phyloP scores from a whole-genome alignment of 768 basidiomycete genomes.

The Tricholoma furcatifolium region DNA sequence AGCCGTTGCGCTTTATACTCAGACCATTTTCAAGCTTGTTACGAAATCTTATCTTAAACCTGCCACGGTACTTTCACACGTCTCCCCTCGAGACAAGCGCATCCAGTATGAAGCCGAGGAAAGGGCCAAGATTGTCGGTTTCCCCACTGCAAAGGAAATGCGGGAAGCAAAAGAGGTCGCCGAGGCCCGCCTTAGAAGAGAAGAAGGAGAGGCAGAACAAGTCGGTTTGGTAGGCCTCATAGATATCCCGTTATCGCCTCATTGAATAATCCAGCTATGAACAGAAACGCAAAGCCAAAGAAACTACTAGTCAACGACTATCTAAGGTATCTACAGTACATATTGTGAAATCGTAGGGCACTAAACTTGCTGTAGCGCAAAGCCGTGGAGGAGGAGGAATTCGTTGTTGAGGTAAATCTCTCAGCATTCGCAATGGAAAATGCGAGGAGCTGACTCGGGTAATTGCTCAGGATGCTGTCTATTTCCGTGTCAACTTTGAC shows the following conservation, averaged over 20 bases:
- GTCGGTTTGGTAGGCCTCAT: constrained; percentile 61
- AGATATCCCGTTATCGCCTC: not conserved
- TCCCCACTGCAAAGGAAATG: constrained; percentile 80
- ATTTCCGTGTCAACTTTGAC: constrained; percentile 87
- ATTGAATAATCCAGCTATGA: constrained; percentile 21
- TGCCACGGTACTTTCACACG: constrained; percentile 73
- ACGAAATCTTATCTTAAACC: constrained; percentile 73
- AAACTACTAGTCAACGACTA: constrained; percentile 43
- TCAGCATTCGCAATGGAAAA: not conserved
- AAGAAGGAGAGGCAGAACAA: constrained; percentile 74
- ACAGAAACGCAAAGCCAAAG: constrained; percentile 66
- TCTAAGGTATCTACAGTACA: constrained; percentile 45
- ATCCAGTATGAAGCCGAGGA: constrained; percentile 83
- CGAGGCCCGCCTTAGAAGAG: constrained; percentile 56
- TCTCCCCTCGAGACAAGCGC: constrained; percentile 77
- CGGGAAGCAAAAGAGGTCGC: constrained; percentile 70
- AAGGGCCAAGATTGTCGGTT: constrained; percentile 67
- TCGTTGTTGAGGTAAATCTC: constrained; percentile 64
- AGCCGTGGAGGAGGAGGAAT: constrained; percentile 50
- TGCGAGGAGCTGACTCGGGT: constrained; percentile 11
- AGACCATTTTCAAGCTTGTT: constrained; percentile 71
- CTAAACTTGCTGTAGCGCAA: constrained; percentile 25
- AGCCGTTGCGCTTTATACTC: constrained; percentile 47
- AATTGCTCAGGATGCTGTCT: constrained; percentile 63
- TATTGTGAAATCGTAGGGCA: not conserved